These are phyloP conservation scores for Venturia aucupariae DNA, from an alignment of 2,329 filamentous ascomycete genomes.

Conservation along the genomic window DNA sequence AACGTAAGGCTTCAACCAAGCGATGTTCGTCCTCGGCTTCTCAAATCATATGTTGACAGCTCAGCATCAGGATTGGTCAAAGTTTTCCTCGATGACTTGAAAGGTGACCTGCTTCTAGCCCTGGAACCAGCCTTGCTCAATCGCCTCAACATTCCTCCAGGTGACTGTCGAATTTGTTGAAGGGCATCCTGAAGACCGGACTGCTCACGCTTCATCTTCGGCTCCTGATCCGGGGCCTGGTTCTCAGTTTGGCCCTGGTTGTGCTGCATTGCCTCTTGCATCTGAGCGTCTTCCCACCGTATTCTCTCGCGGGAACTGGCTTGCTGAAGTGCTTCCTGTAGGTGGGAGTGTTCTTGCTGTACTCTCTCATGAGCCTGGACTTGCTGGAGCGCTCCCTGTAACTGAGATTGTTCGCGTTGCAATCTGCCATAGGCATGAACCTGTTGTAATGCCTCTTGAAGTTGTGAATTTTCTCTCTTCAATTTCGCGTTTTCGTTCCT, in stretches of 20 bases:
- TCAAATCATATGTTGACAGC: neutral
- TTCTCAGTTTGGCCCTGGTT: neutral
- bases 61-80: neutral
- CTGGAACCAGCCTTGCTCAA: neutral
- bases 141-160: neutral
- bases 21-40: neutral
- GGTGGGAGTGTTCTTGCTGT: neutral
- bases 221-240: neutral
- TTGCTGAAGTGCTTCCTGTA: neutral
- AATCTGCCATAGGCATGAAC: neutral
- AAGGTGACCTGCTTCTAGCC: neutral
- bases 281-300: constrained; percentile 3
- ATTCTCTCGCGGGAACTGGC: neutral
- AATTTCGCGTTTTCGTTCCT: neutral
- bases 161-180: neutral
- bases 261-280: neutral
- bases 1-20: neutral
- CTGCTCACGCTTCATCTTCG: neutral
- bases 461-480: constrained; percentile 11
- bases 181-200: neutral
- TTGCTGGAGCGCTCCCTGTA: constrained; percentile 1
- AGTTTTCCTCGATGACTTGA: constrained; percentile 4
- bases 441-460: constrained; percentile 7
- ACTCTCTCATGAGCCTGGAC: neutral
- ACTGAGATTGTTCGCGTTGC: constrained; percentile 6